Base-by-base conservation (phyloP, 306 rosid genomes). In the Quercus agrifolia region DNA sequence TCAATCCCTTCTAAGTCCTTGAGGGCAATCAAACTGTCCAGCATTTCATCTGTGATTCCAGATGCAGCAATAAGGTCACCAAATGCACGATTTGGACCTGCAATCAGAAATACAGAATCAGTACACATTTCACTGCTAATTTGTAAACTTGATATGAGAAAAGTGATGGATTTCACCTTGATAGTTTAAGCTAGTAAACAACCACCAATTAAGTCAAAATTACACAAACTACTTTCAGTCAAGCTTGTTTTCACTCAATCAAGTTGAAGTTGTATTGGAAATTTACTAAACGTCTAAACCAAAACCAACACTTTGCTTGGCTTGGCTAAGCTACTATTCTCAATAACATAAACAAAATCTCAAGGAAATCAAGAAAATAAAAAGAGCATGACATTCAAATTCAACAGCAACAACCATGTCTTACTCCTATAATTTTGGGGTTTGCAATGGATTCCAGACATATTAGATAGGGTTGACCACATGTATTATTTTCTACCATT, bases 1-100 rank as follows among this genome's bases (percentile, higher is more conserved):
- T 84, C 86, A 57, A 92, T 80, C 62, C 90, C 97, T 75, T 90
- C 90, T 57, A 95, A 91, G 84, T 91, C 91, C 90, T 89, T 95
- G 85, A 95, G 77, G 0, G 89, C 94, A 83, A 95, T 90, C 92
- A 95, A 86, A 84, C 95, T 92, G 76, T 95, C 97, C 74, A 95
- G 88, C 97, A 95, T 92, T 44, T 87, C 97, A 79, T 92, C 97
- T 12, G 97, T 92, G 88, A 95, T 90, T 73, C 99, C 99, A 55
- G 99, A 95, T 73, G 93, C 89, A 76, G 94, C 88, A 86, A 95
- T 85, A 76, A 95, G 85, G 72, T 92, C 99, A 41, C 99, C 99
- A 79, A 95, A 95, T 35, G 94, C 92, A 38, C 89, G 94, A 74
- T 88, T 80, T 38, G 96, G 95, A 66, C 99, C 99, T 92, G 87